Conservation (phyloP, 768 basidiomycete genomes). For the Suillus ampliporus region DNA sequence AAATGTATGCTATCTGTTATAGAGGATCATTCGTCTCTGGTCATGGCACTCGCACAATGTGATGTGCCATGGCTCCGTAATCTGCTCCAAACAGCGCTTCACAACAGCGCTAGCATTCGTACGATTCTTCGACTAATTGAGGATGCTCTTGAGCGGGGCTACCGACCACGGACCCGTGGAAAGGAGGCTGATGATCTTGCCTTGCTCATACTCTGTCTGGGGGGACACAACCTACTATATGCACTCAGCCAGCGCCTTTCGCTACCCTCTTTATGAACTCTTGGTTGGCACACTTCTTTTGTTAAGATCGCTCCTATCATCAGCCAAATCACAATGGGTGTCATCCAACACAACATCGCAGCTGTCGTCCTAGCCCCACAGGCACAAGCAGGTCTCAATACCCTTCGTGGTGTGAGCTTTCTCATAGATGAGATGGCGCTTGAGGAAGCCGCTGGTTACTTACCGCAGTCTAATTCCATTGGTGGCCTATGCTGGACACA, state of each 20-base stretch:
- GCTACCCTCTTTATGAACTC: constrained; percentile 21
- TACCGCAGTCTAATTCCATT: constrained; percentile 14
- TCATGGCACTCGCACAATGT: constrained; percentile 9
- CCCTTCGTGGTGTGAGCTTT: constrained; percentile 16
- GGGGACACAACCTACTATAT: constrained; percentile 20
- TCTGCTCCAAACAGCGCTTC: constrained; percentile 1
- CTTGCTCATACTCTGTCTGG: constrained; percentile 16
- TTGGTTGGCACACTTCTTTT: constrained; percentile 15
- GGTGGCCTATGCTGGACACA: constrained; percentile 23
- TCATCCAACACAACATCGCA: constrained; percentile 18
- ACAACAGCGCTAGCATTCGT: constrained; percentile 15
- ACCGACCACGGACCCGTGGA: constrained; percentile 6
- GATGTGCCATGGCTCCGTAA: constrained; percentile 3
- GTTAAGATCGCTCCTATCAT: constrained; percentile 18
- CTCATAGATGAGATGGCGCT: constrained; percentile 22
- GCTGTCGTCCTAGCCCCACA: constrained; percentile 15
- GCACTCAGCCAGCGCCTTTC: constrained; percentile 20
- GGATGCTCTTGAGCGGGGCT: constrained; percentile 4
- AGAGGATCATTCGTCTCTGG: neutral
- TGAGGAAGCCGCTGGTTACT: constrained; percentile 18
- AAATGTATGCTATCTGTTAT: neutral
- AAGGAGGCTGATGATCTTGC: constrained; percentile 17
- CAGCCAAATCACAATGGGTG: constrained; percentile 10
- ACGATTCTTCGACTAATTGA: constrained; percentile 15
- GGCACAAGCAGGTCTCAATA: neutral